Percentiles rank a stretch among this genome's conserved stretches.
Conservation (phyloP, 2,329 filamentous ascomycete species). For the Fusarium aywerte region DNA sequence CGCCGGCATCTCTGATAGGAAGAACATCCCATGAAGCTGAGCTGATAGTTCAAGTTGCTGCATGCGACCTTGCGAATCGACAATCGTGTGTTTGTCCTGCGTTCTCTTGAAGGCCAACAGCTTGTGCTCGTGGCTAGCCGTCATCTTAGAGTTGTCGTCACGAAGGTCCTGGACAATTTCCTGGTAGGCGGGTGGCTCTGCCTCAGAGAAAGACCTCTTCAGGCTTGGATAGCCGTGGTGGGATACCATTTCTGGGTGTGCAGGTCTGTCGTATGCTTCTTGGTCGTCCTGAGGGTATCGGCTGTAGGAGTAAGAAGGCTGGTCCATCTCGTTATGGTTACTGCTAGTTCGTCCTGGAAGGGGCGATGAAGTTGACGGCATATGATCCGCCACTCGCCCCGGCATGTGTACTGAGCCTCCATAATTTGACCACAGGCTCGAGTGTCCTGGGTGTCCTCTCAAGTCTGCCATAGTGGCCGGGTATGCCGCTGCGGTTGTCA, state of each 20-base stretch:
- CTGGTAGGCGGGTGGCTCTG: slow-evolving; percentile 66
- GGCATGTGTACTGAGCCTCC: slow-evolving; percentile 64
- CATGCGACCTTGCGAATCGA: slow-evolving; percentile 68
- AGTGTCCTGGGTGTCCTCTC: slow-evolving; percentile 68
- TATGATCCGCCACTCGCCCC: slow-evolving; percentile 60
- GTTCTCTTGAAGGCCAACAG: slow-evolving; percentile 67
- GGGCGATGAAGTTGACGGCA: slow-evolving; percentile 59
- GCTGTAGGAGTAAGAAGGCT: slow-evolving; percentile 62
- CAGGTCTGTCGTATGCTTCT: slow-evolving; percentile 64
- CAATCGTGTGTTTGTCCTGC: slow-evolving; percentile 69
- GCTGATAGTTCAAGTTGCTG: slow-evolving; percentile 73
- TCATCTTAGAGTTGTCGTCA: slow-evolving; percentile 67
- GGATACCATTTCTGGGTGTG: slow-evolving; percentile 59
- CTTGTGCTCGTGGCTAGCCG: slow-evolving; percentile 70
- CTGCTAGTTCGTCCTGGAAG: slow-evolving; percentile 63
- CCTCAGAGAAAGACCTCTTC: slow-evolving; percentile 68
- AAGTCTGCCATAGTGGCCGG: slow-evolving; percentile 72
- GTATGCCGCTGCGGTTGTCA: slow-evolving; percentile 70
- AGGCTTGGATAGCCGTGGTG: slow-evolving; percentile 66
- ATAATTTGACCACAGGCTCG: slow-evolving; percentile 69
- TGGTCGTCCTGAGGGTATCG: slow-evolving; percentile 66
- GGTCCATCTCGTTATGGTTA: slow-evolving; percentile 62
- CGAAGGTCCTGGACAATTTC: slow-evolving; percentile 71
- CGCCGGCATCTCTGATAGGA: slow-evolving; percentile 81
- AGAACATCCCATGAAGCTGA: slow-evolving; percentile 90